Evolutionary conservation across 306 rosid species (phyloP), one percentile per base, ranked within the genome.

Genomic region (Macrotyloma uniflorum): DNA sequence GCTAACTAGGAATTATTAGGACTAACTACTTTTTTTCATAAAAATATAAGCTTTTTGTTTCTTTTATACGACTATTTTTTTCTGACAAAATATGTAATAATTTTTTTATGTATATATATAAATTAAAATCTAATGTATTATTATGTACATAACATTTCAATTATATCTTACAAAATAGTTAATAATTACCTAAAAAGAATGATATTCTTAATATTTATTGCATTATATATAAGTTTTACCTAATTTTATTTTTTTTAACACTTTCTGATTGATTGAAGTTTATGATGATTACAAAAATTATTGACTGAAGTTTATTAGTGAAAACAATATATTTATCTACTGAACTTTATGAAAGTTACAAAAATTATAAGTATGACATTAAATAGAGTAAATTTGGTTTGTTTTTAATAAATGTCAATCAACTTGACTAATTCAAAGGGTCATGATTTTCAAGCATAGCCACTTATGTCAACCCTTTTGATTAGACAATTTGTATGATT

Each of bases 1-100:
- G 68, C 68, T 81, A 58, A 36, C 19, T 62, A 65, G 69, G 42
- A 20, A 24, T 30, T 24, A 23, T 32, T 81, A 78, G 81, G 40
- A 61, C 36, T 32, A 13, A 5, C n/a, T n/a, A n/a, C n/a, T n/a
- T n/a, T n/a, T n/a, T n/a, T n/a, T n/a, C n/a, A n/a, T n/a, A n/a
- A 54, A 33, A 64, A 65, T n/a, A 26, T 66, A 4, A 70, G 46
- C 64, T n/a, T n/a, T n/a, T n/a, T 47, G 71, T 19, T 49, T 26
- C 63, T 46, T 55, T 26, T 68, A 78, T 22, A 71, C 72, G 76
- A 67, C 69, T 55, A 18, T 65, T 15, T 70, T 46, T 11, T n/a
- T 67, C 30, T 75, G 32, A 24, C 28, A 5, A 36, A 70, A 59
- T 59, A n/a, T 38, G 19, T 40, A 82, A 77, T 18, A 23, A 77